Evolutionary conservation across 257 asterid species (phyloP).

Genomic region (Nemophila menziesii): DNA sequence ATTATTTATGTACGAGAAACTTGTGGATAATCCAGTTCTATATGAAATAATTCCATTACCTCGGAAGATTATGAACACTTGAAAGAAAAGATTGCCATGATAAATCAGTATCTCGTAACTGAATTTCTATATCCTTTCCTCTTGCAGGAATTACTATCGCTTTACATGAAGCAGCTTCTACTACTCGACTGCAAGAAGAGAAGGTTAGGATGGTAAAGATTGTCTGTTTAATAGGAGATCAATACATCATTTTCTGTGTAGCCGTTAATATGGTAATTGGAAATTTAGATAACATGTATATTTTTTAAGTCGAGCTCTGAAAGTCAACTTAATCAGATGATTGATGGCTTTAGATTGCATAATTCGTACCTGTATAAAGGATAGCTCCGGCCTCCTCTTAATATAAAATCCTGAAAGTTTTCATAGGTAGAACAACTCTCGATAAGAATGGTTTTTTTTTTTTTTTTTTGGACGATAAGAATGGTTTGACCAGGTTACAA

Average conservation of each 20-base stretch:
- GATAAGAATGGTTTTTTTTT: no score
- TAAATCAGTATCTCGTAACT: conserved; percentile 50
- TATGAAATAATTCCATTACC: conserved; percentile 35
- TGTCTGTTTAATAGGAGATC: neutral
- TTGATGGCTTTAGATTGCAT: no score
- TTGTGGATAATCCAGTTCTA: no score
- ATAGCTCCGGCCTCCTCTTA: conserved; percentile 72
- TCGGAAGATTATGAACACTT: conserved; percentile 31
- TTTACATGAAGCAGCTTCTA: conserved; percentile 56
- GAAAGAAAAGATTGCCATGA: conserved; percentile 68
- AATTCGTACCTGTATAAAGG: conserved; percentile 71
- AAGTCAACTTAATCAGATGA: no score
- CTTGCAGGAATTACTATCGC: conserved; percentile 63
- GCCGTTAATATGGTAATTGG: no score
- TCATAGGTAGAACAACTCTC: conserved; percentile 11
- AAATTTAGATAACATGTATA: no score
- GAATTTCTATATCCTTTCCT: conserved; percentile 52
- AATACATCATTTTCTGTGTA: no score
- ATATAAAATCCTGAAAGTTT: conserved; percentile 59
- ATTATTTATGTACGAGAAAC: no score
- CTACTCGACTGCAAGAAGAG: conserved; percentile 55
- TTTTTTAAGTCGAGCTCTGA: no score
- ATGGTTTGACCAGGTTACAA: no score
- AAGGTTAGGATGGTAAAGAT: neutral
- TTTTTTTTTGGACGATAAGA: no score